phyloP scores from a whole-genome alignment of 306 rosid species.

The Phaseolus lunatus region DNA sequence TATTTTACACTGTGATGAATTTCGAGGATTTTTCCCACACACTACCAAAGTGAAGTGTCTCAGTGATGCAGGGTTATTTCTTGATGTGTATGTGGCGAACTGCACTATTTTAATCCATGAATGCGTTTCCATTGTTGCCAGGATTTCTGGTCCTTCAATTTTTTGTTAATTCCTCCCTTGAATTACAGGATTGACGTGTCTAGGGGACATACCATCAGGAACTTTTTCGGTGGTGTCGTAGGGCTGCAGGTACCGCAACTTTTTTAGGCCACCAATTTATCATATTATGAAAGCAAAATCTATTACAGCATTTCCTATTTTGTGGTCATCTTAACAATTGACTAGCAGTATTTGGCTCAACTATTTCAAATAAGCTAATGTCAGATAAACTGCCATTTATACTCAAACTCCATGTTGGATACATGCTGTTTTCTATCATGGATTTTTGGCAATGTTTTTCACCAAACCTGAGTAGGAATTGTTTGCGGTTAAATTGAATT shows the following conservation, averaged over 20 bases:
- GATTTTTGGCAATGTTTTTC: slow-evolving; percentile 10
- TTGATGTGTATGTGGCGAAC: slow-evolving; percentile 67
- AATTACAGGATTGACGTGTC: slow-evolving; percentile 70
- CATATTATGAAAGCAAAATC: slow-evolving; percentile 1
- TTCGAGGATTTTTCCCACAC: slow-evolving; percentile 63
- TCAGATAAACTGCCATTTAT: slow-evolving; percentile 31
- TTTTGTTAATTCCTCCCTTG: slow-evolving; percentile 30
- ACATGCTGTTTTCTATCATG: slow-evolving; percentile 1
- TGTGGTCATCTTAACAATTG: not conserved
- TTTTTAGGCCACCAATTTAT: slow-evolving; percentile 13
- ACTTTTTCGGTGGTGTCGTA: slow-evolving; percentile 70
- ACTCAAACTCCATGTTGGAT: slow-evolving; percentile 17
- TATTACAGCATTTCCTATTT: slow-evolving; percentile 6
- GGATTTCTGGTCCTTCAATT: slow-evolving; percentile 36
- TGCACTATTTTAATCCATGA: slow-evolving; percentile 16
- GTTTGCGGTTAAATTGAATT: slow-evolving; percentile 24
- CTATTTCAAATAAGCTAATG: slow-evolving; percentile 19
- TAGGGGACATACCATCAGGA: slow-evolving; percentile 68
- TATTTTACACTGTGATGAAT: slow-evolving; percentile 85
- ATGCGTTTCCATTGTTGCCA: slow-evolving; percentile 24
- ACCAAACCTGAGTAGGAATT: slow-evolving; percentile 3
- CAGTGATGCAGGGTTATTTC: slow-evolving; percentile 95
- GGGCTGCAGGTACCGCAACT: slow-evolving; percentile 65
- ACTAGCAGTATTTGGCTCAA: not conserved
- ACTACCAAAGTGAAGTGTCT: slow-evolving; percentile 85